Base-by-base conservation (phyloP, 1,139 yeast genomes). In the Blastobotrys malaysiensis region DNA sequence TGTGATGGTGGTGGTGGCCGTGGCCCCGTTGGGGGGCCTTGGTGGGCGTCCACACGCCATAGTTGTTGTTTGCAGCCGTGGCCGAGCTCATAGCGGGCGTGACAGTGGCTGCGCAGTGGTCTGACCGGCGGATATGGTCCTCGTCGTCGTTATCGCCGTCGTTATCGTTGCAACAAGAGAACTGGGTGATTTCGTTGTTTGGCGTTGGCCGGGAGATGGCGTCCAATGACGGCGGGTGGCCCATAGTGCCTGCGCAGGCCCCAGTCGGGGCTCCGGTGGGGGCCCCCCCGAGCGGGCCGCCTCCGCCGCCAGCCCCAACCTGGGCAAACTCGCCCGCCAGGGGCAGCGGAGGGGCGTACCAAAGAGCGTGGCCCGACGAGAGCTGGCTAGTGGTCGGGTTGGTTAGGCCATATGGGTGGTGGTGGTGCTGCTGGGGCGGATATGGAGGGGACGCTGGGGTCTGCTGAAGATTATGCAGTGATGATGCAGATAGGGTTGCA, bases 11-110 rank as follows among this genome's bases (percentile, higher is more conserved):
- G 13, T 9, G 11, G 36, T 26, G 36, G 9, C 13, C 11, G 9
- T 26, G 36, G 9, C 13, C 46, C 4, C 52, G 19, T 16, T 48
- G 45, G 9, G 53, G 53, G 4, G 53, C 46, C 14, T 51, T 50
- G n/a, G 27, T 51, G n/a, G 53, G 53, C 22, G 53, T 51, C 18
- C 39, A 51, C 26, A 26, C 43, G n/a, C 50, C 50, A 18, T 46
- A 43, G 13, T 19, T 43, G 39, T 24, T 46, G 14, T n/a, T 19
- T 2, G 45, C 20, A 5, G 22, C 45, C 20, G 24, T 21, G 3
- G 52, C 31, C 13, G 31, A 26, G 31, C 31, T 26, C 31, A 26
- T 26, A 9, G 31, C 31, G 11, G 31, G 31, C 31, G 31, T 26
- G 3, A 26, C 31, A 5, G 31, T 26, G 7, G 13, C 31, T 5